These are phyloP conservation scores for Toxicodendron radicans DNA, from an alignment of 345 rosid species.

Conservation along the genomic window DNA sequence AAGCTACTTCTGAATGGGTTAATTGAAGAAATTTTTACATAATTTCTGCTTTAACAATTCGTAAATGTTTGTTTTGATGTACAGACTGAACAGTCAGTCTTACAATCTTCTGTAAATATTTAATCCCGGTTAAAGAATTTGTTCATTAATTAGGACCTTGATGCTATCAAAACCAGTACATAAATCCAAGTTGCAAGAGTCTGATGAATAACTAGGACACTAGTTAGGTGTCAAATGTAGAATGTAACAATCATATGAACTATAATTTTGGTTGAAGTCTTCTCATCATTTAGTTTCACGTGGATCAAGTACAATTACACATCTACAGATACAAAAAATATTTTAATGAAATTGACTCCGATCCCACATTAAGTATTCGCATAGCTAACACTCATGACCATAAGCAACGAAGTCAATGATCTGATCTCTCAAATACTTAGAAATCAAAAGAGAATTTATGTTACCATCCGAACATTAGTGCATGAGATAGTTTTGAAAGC, in stretches of 20 bases:
- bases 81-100: constrained; percentile 1
- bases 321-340: too few relatives aligned
- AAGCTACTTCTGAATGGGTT: constrained; percentile 48
- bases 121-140: not conserved
- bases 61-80: not conserved
- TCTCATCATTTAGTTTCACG: not conserved
- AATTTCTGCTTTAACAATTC: constrained; percentile 2
- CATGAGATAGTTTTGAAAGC: too few relatives aligned
- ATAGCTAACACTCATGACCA: too few relatives aligned
- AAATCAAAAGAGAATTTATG: too few relatives aligned
- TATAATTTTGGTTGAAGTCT: not conserved
- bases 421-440: too few relatives aligned
- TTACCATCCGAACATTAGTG: too few relatives aligned
- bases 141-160: not conserved
- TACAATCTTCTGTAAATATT: constrained; percentile 21
- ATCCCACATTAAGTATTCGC: too few relatives aligned
- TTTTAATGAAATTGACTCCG: too few relatives aligned
- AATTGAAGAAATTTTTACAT: constrained; percentile 54
- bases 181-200: not conserved
- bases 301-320: not conserved
- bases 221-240: not conserved
- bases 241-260: not conserved
- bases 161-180: not conserved
- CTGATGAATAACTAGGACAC: not conserved
- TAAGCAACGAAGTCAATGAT: too few relatives aligned